These are phyloP conservation scores for Coemansia sp. DNA, from an alignment of 192 early-diverging fungal species.

Conservation along the genomic window DNA sequence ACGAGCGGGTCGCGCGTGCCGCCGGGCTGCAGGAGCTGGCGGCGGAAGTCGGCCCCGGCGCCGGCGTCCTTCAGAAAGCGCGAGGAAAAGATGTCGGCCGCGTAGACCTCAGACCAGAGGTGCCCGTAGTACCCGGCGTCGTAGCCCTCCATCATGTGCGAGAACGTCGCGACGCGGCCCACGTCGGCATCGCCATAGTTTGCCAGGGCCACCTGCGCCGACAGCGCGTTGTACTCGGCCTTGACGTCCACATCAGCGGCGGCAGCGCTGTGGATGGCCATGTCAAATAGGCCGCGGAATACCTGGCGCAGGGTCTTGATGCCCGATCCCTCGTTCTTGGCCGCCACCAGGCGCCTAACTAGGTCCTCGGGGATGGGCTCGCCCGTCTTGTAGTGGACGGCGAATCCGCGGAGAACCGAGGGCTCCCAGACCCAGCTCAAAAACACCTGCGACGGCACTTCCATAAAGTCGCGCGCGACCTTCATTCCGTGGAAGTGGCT, in stretches of 20 bases:
- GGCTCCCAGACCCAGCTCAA: conserved; percentile 67
- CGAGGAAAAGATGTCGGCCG: conserved; percentile 71
- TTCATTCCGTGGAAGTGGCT: conserved; percentile 61
- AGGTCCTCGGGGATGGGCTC: conserved; percentile 60
- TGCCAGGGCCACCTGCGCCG: conserved; percentile 7
- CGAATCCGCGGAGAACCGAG: conserved; percentile 41
- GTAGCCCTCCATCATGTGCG: conserved; percentile 66
- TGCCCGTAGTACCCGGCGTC: conserved; percentile 69
- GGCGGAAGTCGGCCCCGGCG: conserved; percentile 7
- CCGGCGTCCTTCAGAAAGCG: conserved; percentile 47
- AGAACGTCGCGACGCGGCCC: conserved; percentile 41
- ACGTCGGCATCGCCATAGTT: conserved; percentile 28
- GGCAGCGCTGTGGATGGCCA: conserved; percentile 57
- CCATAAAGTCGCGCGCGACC: conserved; percentile 73
- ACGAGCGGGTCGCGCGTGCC: conserved; percentile 60
- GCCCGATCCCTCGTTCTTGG: conserved; percentile 62
- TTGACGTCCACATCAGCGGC: conserved; percentile 30
- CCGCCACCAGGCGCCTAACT: conserved; percentile 52
- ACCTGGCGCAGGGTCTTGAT: conserved; percentile 61
- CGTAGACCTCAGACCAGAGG: conserved; percentile 69
- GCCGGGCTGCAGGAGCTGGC: conserved; percentile 3
- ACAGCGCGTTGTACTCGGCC: conserved; percentile 25
- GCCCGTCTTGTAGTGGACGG: conserved; percentile 61
- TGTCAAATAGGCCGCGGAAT: conserved; percentile 64
- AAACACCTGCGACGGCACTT: conserved; percentile 76